Evolutionary conservation across 2,329 filamentous ascomycete genomes (phyloP), one percentile per base, ranked within the genome.

Genomic region (Ophiostoma montium): DNA sequence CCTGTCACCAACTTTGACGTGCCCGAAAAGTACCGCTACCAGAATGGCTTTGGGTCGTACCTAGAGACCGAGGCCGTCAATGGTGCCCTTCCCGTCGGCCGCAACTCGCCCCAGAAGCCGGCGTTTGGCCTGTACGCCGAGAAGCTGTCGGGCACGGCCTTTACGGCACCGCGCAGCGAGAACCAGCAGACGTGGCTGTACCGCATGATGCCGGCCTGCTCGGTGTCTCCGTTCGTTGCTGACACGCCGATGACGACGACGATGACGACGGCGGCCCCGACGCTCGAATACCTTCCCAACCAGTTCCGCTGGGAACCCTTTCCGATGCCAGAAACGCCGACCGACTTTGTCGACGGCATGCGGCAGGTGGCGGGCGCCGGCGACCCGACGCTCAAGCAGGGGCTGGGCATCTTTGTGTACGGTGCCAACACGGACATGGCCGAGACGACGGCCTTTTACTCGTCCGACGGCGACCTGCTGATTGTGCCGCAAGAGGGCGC

Each of bases 31-130:
- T 92, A 92, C 69, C 71, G 69, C 51, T 92, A 92, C 65, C 81
- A 80, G 60, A 84, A 80, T 68, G 86, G 86, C 63, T 89, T 92
- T 69, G 75, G 76, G 63, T 78, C 73, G 44, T 82, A 89, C 61
- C 76, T 87, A 63, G 83, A 90, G 83, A 78, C 83, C 39, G 86
- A 92, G 70, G 85, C 86, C 41, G 69, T 90, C 50, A 70, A 80
- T 15, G 83, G 80, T 16, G 81, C 86, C 5, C 70, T 90, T 5
- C 86, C 87, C 9, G 61, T 86, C 51, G 86, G 75, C 46, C 75
- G 81, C 38, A 94, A 94, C 69, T 86, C 84, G 3, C 87, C 87
- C 0, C 86, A 94, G 62, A 86, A 87, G 60, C 80, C 80, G 0
- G 74, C 84, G 0, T 78, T 80, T 55, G 86, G 86, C 1, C 77